phyloP scores from a whole-genome alignment of 83 land plant genomes.

The Picea engelmannii region DNA sequence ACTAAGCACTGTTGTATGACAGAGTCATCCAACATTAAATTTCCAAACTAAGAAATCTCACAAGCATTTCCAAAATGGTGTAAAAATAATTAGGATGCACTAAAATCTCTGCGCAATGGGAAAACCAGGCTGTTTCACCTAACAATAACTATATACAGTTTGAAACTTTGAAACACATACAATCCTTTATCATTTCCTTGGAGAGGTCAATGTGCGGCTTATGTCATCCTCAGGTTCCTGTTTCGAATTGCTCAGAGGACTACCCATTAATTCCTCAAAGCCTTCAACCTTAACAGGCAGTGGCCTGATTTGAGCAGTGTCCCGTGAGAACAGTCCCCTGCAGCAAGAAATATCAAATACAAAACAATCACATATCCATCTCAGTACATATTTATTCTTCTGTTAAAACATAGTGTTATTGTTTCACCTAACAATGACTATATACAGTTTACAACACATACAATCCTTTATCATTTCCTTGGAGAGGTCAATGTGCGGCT shows the following conservation, averaged over 20 bases:
- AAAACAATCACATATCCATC: neutral
- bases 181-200: slow-evolving; percentile 14
- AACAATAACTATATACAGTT: neutral
- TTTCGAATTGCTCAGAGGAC: slow-evolving; percentile 42
- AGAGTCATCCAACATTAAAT: neutral
- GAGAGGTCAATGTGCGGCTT: slow-evolving; percentile 38
- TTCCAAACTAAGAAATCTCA: neutral
- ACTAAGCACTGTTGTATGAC: too few species aligned
- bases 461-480: neutral
- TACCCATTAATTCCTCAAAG: slow-evolving; percentile 69
- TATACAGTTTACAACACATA: slow-evolving; percentile 5
- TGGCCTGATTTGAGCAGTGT: slow-evolving; percentile 32
- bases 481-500: slow-evolving; percentile 43
- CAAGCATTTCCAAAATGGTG: neutral
- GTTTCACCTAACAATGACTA: neutral
- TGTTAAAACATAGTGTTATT: neutral
- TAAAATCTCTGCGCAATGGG: neutral
- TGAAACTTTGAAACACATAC: neutral
- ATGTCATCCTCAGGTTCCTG: slow-evolving; percentile 48
- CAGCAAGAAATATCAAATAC: neutral
- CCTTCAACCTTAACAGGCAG: slow-evolving; percentile 82
- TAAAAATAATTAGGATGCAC: neutral
- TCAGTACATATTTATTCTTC: neutral
- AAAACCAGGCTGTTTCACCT: neutral
- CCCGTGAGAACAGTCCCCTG: slow-evolving; percentile 40